A percentile compares a stretch with the other conserved stretches of the same genome.
Evolutionary conservation across 495 filamentous ascomycete species (phyloP).

Genomic region (Penicillium riverlandense): DNA sequence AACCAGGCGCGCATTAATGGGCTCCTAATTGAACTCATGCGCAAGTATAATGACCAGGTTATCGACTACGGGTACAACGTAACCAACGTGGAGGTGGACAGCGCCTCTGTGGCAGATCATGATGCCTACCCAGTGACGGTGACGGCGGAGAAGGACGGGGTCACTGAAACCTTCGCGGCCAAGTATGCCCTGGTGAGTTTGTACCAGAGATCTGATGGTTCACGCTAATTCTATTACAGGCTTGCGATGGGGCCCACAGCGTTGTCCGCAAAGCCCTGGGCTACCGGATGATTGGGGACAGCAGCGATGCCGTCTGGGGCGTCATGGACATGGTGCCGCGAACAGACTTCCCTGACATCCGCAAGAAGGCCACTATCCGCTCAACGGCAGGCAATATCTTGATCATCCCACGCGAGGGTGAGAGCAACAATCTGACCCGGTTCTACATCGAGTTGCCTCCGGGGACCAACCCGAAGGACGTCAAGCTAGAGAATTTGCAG

Average conservation of each 20-base stretch:
- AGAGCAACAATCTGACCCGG: slow-evolving; percentile 52
- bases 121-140: slow-evolving; percentile 48
- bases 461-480: slow-evolving; percentile 34
- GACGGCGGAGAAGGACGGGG: slow-evolving; percentile 43
- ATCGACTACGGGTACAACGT: slow-evolving; percentile 61
- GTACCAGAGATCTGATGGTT: neutral
- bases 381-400: slow-evolving; percentile 54
- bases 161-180: slow-evolving; percentile 46
- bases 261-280: slow-evolving; percentile 59
- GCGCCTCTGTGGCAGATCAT: slow-evolving; percentile 24
- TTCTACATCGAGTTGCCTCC: slow-evolving; percentile 65
- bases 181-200: slow-evolving; percentile 61
- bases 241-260: slow-evolving; percentile 75
- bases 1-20: slow-evolving; percentile 69
- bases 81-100: slow-evolving; percentile 45
- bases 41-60: slow-evolving; percentile 30
- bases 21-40: slow-evolving; percentile 49
- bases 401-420: slow-evolving; percentile 66
- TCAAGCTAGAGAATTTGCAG: slow-evolving; percentile 48
- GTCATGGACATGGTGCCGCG: slow-evolving; percentile 75
- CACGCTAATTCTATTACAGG: slow-evolving; percentile 31
- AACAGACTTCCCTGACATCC: slow-evolving; percentile 79
- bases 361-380: slow-evolving; percentile 59
- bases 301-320: slow-evolving; percentile 68
- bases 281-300: slow-evolving; percentile 67